Evolutionary conservation across 2,329 filamentous ascomycete genomes (phyloP).

Genomic region (Diaporthe vaccinii): DNA sequence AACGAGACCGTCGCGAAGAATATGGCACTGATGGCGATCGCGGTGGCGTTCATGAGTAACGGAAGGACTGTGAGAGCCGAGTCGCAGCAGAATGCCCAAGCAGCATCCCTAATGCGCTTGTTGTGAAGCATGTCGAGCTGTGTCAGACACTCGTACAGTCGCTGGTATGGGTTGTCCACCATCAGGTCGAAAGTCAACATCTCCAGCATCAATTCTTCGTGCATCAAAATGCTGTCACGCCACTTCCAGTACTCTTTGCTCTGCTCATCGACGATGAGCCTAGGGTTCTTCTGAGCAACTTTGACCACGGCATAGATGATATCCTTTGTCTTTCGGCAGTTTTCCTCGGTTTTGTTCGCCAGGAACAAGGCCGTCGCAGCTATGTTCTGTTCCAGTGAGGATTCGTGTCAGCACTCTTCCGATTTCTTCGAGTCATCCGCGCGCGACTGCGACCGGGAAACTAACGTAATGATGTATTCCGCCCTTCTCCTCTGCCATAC

Average conservation of each 20-base stretch:
- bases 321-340: constrained; percentile 94
- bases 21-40: constrained; percentile 86
- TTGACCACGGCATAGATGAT: constrained; percentile 94
- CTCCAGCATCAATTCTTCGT: constrained; percentile 94
- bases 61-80: constrained; percentile 87
- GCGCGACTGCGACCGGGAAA: constrained; percentile 43
- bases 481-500: constrained; percentile 80
- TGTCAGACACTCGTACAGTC: constrained; percentile 84
- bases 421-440: not conserved
- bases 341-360: constrained; percentile 97
- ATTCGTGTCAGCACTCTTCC: constrained; percentile 4
- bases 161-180: constrained; percentile 88
- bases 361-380: constrained; percentile 93
- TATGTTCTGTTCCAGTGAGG: constrained; percentile 69
- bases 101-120: constrained; percentile 84
- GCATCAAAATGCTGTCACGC: constrained; percentile 92
- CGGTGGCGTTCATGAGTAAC: constrained; percentile 81
- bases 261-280: constrained; percentile 93
- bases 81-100: constrained; percentile 96
- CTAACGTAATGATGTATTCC: constrained; percentile 92
- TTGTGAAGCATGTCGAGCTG: constrained; percentile 82
- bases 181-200: constrained; percentile 94
- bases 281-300: constrained; percentile 93
- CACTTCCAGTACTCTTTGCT: constrained; percentile 99
- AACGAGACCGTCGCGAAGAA: constrained; percentile 88